Conservation (phyloP, 2,329 filamentous ascomycete species). For the Apiospora hydei region DNA sequence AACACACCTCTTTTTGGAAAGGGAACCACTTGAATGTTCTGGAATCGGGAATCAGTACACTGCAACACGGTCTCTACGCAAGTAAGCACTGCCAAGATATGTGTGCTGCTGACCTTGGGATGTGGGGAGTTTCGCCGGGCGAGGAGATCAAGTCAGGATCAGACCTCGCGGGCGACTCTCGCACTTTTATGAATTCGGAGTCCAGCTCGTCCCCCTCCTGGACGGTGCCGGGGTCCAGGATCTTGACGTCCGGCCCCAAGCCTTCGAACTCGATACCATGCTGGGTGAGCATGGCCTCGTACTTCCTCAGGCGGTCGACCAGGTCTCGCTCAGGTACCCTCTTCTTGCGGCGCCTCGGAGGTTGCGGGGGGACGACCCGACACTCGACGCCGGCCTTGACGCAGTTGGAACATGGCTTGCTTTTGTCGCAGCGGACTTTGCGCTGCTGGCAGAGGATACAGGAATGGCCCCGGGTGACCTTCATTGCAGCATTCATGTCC, state of each 20-base stretch:
- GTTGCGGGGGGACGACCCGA: conserved; percentile 62
- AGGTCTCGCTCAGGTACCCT: conserved; percentile 75
- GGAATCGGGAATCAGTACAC: conserved; percentile 16
- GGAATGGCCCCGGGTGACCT: conserved; percentile 65
- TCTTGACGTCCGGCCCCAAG: conserved; percentile 60
- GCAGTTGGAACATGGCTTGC: conserved; percentile 75
- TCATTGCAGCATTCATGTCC: conserved; percentile 54
- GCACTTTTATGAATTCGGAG: conserved; percentile 58
- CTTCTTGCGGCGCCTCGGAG: conserved; percentile 66
- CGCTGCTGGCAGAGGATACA: conserved; percentile 80
- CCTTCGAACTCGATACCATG: conserved; percentile 75
- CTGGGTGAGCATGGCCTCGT: conserved; percentile 70
- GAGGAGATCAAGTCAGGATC: conserved; percentile 44
- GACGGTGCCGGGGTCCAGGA: conserved; percentile 45
- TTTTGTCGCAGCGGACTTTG: conserved; percentile 78
- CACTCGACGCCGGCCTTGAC: conserved; percentile 69
- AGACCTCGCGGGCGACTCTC: conserved; percentile 58
- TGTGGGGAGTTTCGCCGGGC: conserved; percentile 39
- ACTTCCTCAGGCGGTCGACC: conserved; percentile 71
- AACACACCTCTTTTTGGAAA: conserved; percentile 58
- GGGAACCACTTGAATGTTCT: conserved; percentile 58
- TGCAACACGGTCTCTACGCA: conserved; percentile 27
- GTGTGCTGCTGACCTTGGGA: conserved; percentile 35
- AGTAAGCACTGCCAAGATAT: conserved; percentile 1
- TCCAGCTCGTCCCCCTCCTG: conserved; percentile 65